Percentiles rank a stretch among this genome's conserved stretches.
Evolutionary conservation across 768 basidiomycete species (phyloP).

Genomic region (Sutorius australiensis): DNA sequence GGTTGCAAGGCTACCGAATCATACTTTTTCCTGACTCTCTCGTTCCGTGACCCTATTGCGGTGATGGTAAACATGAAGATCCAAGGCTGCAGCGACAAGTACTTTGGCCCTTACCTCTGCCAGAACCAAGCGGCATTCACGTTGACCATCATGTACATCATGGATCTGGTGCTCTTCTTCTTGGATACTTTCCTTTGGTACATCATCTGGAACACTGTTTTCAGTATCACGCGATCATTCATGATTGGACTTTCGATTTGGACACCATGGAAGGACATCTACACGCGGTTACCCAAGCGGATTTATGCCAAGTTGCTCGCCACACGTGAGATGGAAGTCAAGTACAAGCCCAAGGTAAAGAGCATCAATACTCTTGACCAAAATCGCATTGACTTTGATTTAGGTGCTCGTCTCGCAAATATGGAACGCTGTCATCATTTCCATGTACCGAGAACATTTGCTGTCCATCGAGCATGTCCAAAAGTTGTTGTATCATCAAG

Average conservation of each 20-base stretch:
- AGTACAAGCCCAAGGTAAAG: slow-evolving; percentile 97
- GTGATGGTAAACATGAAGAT: slow-evolving; percentile 98
- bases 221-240: slow-evolving; percentile 85
- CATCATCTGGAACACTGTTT: slow-evolving; percentile 98
- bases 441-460: slow-evolving; percentile 99
- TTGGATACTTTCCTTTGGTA: slow-evolving; percentile 99
- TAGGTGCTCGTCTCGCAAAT: slow-evolving; percentile 97
- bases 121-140: slow-evolving; percentile 93
- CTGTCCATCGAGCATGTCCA: slow-evolving; percentile 98
- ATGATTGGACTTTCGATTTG: slow-evolving; percentile 91
- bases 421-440: slow-evolving; percentile 99
- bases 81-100: slow-evolving; percentile 83
- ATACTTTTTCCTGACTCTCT: slow-evolving; percentile 96
- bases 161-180: slow-evolving; percentile 97
- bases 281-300: slow-evolving; percentile 90
- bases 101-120: slow-evolving; percentile 82
- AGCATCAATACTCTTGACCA: neutral
- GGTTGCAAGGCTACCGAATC: slow-evolving; percentile 96
- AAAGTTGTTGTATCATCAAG: slow-evolving; percentile 95
- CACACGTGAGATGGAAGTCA: slow-evolving; percentile 93
- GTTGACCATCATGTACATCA: slow-evolving; percentile 96
- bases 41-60: slow-evolving; percentile 87
- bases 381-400: neutral
- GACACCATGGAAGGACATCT: slow-evolving; percentile 99
- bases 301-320: slow-evolving; percentile 95